Conservation (phyloP, 2,329 filamentous ascomycete genomes). For the Cryphonectria radicalis region DNA sequence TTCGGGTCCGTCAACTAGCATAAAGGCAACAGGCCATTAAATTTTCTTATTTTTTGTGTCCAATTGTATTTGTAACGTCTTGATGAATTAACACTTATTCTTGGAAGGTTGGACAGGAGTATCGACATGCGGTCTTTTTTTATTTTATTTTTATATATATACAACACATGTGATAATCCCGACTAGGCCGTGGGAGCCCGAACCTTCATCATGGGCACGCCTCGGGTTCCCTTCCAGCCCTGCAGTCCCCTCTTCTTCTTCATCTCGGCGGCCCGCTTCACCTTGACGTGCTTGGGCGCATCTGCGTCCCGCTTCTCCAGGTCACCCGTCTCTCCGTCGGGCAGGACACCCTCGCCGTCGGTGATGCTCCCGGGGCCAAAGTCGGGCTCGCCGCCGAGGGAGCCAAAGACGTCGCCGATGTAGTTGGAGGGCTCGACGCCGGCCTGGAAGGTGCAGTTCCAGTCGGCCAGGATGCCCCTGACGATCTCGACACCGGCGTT, state of each 20-base stretch:
- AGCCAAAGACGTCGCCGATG: constrained; percentile 73
- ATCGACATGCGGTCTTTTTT: background rate
- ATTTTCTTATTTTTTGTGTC: background rate
- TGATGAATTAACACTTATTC: background rate
- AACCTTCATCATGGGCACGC: constrained; percentile 11
- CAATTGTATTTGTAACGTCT: background rate
- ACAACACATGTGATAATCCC: background rate
- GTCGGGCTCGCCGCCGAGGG: constrained; percentile 66
- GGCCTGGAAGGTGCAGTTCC: constrained; percentile 60
- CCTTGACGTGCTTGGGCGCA: background rate
- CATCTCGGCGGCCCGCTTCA: constrained; percentile 16
- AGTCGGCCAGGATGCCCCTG: constrained; percentile 63
- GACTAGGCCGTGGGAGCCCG: background rate
- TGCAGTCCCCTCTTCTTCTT: constrained; percentile 16
- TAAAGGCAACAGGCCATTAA: background rate
- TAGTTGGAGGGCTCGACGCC: constrained; percentile 68
- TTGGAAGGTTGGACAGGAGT: background rate
- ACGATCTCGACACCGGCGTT: constrained; percentile 68
- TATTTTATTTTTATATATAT: too few relatives aligned
- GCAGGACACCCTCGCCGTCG: constrained; percentile 39
- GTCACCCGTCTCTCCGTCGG: constrained; percentile 33
- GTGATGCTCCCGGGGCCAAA: constrained; percentile 62
- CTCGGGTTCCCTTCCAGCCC: constrained; percentile 11
- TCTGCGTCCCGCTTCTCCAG: constrained; percentile 20
- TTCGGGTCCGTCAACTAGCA: background rate